A percentile compares a stretch with the other conserved stretches of the same genome.
These are phyloP conservation scores for Sungouiozyma ichnusensis DNA, from an alignment of 805 yeast genomes.

Conservation along the genomic window DNA sequence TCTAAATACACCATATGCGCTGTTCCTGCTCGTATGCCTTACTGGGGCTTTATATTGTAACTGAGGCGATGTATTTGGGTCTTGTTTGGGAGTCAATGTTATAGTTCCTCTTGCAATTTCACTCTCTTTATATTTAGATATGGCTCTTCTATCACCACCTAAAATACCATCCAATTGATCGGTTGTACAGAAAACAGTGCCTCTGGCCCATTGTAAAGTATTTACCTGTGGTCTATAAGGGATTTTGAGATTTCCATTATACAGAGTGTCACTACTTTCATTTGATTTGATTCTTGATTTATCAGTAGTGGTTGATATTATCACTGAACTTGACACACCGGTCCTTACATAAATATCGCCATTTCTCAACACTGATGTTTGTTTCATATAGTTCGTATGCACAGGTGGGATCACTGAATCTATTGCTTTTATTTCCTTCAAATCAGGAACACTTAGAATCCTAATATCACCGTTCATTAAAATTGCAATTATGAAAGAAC, in stretches of 20 bases:
- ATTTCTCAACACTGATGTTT: constrained; percentile 38
- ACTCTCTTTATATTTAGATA: constrained; percentile 49
- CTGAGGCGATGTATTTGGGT: constrained; percentile 2
- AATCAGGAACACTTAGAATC: constrained; percentile 45
- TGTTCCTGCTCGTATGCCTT: constrained; percentile 28
- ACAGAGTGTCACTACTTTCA: constrained; percentile 45
- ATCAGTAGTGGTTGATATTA: constrained; percentile 37
- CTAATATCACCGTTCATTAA: constrained; percentile 39
- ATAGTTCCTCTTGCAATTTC: constrained; percentile 40
- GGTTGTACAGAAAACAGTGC: constrained; percentile 49
- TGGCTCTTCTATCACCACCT: constrained; percentile 65
- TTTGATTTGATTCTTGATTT: constrained; percentile 5
- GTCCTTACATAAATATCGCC: constrained; percentile 52
- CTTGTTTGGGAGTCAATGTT: constrained; percentile 17
- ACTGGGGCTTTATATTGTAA: constrained; percentile 38
- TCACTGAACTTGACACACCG: constrained; percentile 42
- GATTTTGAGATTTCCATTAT: constrained; percentile 53
- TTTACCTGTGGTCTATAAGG: constrained; percentile 77
- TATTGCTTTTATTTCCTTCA: constrained; percentile 45
- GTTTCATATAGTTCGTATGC: constrained; percentile 32
- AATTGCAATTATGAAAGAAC: constrained; percentile 39
- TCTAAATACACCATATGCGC: constrained; percentile 34
- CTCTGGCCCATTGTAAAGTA: constrained; percentile 79
- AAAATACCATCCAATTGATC: constrained; percentile 56
- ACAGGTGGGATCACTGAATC: constrained; percentile 33